Conservation (phyloP, 179 eudicot genomes). For the Corrigiola litoralis region DNA sequence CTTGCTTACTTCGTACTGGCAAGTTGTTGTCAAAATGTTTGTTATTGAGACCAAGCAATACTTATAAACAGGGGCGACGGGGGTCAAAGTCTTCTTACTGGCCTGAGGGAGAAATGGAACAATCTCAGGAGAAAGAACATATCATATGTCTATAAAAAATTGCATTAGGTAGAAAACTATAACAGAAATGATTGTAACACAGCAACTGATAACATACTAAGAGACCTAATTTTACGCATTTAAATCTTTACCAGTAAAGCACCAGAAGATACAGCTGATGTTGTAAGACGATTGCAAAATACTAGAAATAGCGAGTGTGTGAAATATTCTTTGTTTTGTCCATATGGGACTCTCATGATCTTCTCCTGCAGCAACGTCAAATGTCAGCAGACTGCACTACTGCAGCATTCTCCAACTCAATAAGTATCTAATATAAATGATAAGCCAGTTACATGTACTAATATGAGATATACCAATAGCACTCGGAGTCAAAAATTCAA, state of each 20-base stretch:
- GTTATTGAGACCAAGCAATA: conserved; percentile 79
- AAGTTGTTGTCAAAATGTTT: conserved; percentile 95
- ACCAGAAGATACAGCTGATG: conserved; percentile 81
- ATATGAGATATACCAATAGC: too few relatives aligned
- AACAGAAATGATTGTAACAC: background rate
- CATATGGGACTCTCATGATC: conserved; percentile 96
- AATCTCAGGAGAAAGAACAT: background rate
- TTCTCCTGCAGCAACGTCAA: conserved; percentile 78
- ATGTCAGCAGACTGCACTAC: background rate
- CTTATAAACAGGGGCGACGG: conserved; percentile 94
- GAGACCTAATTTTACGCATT: too few relatives aligned
- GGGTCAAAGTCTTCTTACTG: conserved; percentile 78
- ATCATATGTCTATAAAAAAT: background rate
- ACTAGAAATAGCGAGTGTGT: conserved; percentile 82
- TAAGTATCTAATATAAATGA: too few relatives aligned
- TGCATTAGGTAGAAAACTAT: background rate
- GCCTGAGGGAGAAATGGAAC: conserved; percentile 43
- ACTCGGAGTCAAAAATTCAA: too few relatives aligned
- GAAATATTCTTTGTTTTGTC: conserved; percentile 68
- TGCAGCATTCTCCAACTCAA: background rate
- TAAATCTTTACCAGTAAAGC: conserved; percentile 56
- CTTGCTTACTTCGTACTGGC: conserved; percentile 84
- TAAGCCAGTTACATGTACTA: too few relatives aligned
- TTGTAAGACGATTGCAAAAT: conserved; percentile 89
- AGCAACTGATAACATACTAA: too few relatives aligned